A percentile compares a stretch with the other conserved stretches of the same genome.
Evolutionary conservation across 768 basidiomycete species (phyloP).

Genomic region (Boletus rubescentipes): DNA sequence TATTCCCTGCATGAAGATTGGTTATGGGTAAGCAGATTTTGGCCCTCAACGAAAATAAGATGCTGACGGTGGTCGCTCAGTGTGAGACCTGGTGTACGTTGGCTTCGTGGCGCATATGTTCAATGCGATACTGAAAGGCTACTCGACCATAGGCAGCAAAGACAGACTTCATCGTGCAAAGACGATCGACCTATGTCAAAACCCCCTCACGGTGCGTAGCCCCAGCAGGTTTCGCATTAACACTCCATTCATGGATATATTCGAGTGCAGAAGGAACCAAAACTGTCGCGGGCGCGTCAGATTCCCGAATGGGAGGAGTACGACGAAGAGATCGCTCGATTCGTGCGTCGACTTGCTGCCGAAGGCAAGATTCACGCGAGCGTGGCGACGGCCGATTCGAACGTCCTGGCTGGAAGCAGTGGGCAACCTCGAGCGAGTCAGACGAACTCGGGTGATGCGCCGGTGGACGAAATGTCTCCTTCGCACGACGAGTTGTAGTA

Average conservation of each 20-base stretch:
- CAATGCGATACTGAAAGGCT: background rate
- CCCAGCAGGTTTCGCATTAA: background rate
- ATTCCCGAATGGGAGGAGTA: conserved; percentile 99
- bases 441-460: background rate
- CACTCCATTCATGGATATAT: conserved; percentile 1
- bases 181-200: conserved; percentile 95
- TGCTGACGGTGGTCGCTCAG: conserved; percentile 37
- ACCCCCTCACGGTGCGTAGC: conserved; percentile 80
- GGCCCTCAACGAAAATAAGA: background rate
- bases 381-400: conserved; percentile 66
- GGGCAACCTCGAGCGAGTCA: conserved; percentile 18
- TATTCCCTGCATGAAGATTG: conserved; percentile 89
- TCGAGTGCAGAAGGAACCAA: conserved; percentile 85
- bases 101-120: background rate
- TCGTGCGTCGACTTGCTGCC: conserved; percentile 70
- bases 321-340: conserved; percentile 84
- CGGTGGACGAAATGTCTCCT: background rate
- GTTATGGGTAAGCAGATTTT: conserved; percentile 74
- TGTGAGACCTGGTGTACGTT: conserved; percentile 97
- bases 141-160: conserved; percentile 60
- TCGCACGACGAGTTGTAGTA: conserved; percentile 23
- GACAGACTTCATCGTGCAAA: conserved; percentile 77
- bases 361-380: conserved; percentile 68
- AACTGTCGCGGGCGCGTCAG: conserved; percentile 86
- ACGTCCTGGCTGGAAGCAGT: conserved; percentile 58